These are phyloP conservation scores for Fusarium redolens DNA, from an alignment of 2,329 filamentous ascomycete genomes.

Conservation along the genomic window DNA sequence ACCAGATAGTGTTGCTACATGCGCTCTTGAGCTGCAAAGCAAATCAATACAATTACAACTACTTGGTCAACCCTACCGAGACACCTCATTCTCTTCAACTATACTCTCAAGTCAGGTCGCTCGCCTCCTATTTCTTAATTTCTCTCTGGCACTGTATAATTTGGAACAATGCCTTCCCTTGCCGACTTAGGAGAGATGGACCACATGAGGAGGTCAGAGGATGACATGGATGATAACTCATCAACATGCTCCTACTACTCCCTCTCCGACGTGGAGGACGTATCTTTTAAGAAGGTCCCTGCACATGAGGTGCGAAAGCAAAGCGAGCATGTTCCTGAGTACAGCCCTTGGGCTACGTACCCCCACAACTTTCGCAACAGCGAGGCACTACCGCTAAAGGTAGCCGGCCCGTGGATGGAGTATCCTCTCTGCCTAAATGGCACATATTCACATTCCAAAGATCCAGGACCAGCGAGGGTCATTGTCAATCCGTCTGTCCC, in stretches of 20 bases:
- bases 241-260: slow-evolving; percentile 16
- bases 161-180: neutral
- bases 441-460: neutral
- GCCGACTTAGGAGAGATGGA: neutral
- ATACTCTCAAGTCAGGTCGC: too few relatives aligned
- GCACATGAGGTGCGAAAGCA: slow-evolving; percentile 4
- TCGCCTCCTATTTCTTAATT: too few relatives aligned
- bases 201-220: neutral
- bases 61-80: too few relatives aligned
- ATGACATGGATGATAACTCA: slow-evolving; percentile 11
- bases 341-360: neutral
- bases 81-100: too few relatives aligned
- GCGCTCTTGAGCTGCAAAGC: too few relatives aligned
- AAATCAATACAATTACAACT: too few relatives aligned
- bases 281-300: neutral
- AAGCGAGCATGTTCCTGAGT: neutral
- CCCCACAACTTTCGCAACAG: neutral
- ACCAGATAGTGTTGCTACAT: neutral
- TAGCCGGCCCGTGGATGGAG: neutral
- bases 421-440: neutral
- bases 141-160: neutral
- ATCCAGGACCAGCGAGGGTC: slow-evolving; percentile 3
- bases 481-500: slow-evolving; percentile 2
- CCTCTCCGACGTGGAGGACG: neutral
- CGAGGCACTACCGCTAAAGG: neutral